Conservation (phyloP, 2,329 filamentous ascomycete species). For the Aspergillus brunneoviolaceus region DNA sequence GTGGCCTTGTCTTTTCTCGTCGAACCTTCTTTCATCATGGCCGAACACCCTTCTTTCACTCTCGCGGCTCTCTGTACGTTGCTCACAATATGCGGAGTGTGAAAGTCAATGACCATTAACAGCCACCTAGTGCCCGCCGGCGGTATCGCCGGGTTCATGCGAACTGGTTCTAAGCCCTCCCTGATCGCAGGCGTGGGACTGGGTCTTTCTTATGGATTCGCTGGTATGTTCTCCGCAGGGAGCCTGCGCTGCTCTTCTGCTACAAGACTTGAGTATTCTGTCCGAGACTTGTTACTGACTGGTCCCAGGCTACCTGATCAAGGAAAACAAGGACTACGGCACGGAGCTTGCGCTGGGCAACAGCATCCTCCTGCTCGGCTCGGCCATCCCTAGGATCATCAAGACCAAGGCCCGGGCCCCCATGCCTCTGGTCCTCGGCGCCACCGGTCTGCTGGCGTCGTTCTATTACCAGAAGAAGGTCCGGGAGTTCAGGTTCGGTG, state of each 20-base stretch:
- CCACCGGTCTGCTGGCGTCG: constrained; percentile 7
- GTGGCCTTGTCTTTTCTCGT: no score
- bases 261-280: no score
- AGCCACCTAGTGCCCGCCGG: constrained; percentile 14
- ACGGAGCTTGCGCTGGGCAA: constrained; percentile 22
- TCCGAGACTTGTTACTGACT: not conserved
- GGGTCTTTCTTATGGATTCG: constrained; percentile 18
- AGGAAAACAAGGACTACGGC: constrained; percentile 23
- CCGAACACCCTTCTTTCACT: constrained; percentile 11
- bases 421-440: constrained; percentile 17
- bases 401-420: constrained; percentile 17
- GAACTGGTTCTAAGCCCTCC: constrained; percentile 18
- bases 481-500: constrained; percentile 11
- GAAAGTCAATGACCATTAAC: not conserved
- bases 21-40: not conserved
- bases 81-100: no score
- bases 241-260: no score
- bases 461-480: constrained; percentile 17
- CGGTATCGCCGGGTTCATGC: constrained; percentile 18
- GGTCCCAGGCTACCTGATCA: constrained; percentile 16
- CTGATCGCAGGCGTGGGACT: constrained; percentile 20
- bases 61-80: constrained; percentile 9
- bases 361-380: constrained; percentile 17
- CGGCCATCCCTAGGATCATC: constrained; percentile 13
- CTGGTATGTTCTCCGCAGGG: constrained; percentile 10